A percentile compares a stretch with the other conserved stretches of the same genome.
phyloP scores from a whole-genome alignment of 495 filamentous ascomycete species.

The Immersiella caudata region DNA sequence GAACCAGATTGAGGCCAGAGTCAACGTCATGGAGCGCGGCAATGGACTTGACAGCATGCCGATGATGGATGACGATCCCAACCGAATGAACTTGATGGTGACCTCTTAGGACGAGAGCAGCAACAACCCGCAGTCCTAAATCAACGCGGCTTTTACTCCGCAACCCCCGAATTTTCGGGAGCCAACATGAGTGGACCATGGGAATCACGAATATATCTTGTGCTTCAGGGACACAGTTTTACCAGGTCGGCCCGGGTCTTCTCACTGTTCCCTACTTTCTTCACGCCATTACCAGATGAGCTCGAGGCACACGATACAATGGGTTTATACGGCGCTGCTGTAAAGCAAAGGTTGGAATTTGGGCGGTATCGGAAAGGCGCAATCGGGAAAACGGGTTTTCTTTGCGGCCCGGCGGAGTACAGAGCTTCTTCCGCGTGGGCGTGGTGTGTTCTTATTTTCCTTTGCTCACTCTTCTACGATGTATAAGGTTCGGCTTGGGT shows the following conservation, averaged over 20 bases:
- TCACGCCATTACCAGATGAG: conserved; percentile 10
- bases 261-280: conserved; percentile 11
- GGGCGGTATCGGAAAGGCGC: neutral
- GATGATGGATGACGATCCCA: conserved; percentile 51
- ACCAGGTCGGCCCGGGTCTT: conserved; percentile 12
- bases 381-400: neutral
- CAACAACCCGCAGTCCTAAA: neutral
- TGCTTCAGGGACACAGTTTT: conserved; percentile 13
- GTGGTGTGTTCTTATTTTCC: neutral
- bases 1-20: conserved; percentile 43
- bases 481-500: neutral
- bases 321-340: neutral
- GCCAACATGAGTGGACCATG: conserved; percentile 3
- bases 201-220: conserved; percentile 2
- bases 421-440: neutral
- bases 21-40: conserved; percentile 45
- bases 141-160: neutral
- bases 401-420: neutral
- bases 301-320: conserved; percentile 5
- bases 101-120: conserved; percentile 24
- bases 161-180: neutral
- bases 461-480: neutral
- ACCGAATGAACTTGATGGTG: conserved; percentile 37
- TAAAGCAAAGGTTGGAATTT: neutral
- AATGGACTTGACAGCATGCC: conserved; percentile 46